These are phyloP conservation scores for Lachnellula suecica DNA, from an alignment of 2,329 filamentous ascomycete genomes.

Conservation along the genomic window DNA sequence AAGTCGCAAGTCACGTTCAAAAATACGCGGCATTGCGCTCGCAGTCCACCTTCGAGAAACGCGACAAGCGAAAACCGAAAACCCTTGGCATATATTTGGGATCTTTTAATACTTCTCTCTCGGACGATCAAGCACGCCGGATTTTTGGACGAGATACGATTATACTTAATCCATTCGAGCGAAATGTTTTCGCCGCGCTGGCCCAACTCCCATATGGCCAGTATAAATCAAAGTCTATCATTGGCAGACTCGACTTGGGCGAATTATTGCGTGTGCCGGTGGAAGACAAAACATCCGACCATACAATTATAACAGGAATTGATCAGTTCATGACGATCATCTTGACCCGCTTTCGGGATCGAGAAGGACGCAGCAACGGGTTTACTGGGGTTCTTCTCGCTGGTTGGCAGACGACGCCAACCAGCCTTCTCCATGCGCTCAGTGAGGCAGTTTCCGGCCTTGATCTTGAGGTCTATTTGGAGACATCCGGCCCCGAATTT, in stretches of 20 bases:
- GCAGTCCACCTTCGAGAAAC: constrained; percentile 6
- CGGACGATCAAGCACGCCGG: constrained; percentile 6
- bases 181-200: constrained; percentile 16
- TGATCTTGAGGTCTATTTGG: constrained; percentile 42
- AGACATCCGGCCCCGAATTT: constrained; percentile 40
- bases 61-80: constrained; percentile 11
- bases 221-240: constrained; percentile 18
- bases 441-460: constrained; percentile 27
- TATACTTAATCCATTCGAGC: constrained; percentile 15
- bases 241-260: constrained; percentile 34
- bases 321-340: constrained; percentile 25
- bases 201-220: constrained; percentile 4
- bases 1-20: constrained; percentile 7
- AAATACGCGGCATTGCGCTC: constrained; percentile 8
- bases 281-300: not conserved
- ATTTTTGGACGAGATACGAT: constrained; percentile 8
- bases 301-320: constrained; percentile 2
- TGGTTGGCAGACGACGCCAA: constrained; percentile 36
- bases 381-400: constrained; percentile 43
- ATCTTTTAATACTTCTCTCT: constrained; percentile 16
- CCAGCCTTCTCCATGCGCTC: constrained; percentile 30
- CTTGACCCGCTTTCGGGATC: constrained; percentile 23
- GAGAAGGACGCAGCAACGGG: constrained; percentile 32
- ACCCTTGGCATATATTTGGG: constrained; percentile 32
- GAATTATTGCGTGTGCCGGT: not conserved